These are phyloP conservation scores for Kwoniella shivajii DNA, from an alignment of 1,284 basidiomycete genomes.

Conservation along the genomic window DNA sequence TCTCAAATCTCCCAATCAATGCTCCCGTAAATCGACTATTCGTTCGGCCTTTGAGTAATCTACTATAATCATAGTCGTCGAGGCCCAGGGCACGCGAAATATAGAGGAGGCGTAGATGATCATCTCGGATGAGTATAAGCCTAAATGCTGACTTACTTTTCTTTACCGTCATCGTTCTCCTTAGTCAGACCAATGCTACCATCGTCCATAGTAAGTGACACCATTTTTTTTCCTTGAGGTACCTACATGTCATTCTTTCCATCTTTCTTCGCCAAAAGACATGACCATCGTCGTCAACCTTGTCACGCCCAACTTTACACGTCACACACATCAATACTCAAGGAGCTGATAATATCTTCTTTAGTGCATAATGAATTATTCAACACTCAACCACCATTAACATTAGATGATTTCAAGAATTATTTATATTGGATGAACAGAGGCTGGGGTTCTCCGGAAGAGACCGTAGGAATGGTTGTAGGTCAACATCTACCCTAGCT, in stretches of 20 bases:
- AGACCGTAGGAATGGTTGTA: slow-evolving; percentile 49
- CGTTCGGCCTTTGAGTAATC: too few relatives aligned
- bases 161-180: neutral
- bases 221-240: too few relatives aligned
- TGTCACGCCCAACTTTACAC: too few relatives aligned
- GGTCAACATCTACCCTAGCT: slow-evolving; percentile 8
- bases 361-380: slow-evolving; percentile 69
- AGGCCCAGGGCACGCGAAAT: too few relatives aligned
- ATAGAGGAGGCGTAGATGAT: too few relatives aligned
- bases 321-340: neutral
- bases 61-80: too few relatives aligned
- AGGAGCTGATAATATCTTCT: neutral
- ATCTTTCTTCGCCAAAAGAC: neutral
- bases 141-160: neutral
- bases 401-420: slow-evolving; percentile 65
- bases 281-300: neutral
- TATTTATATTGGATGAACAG: slow-evolving; percentile 64
- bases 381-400: slow-evolving; percentile 59
- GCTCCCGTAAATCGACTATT: too few relatives aligned
- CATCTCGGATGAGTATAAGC: too few relatives aligned
- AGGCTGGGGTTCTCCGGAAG: slow-evolving; percentile 69
- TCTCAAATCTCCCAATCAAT: too few relatives aligned
- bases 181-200: slow-evolving; percentile 63
- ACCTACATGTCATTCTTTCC: neutral
- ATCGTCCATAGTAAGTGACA: slow-evolving; percentile 65